Base-by-base conservation (phyloP, 805 yeast genomes). In the Barnettozyma californica region DNA sequence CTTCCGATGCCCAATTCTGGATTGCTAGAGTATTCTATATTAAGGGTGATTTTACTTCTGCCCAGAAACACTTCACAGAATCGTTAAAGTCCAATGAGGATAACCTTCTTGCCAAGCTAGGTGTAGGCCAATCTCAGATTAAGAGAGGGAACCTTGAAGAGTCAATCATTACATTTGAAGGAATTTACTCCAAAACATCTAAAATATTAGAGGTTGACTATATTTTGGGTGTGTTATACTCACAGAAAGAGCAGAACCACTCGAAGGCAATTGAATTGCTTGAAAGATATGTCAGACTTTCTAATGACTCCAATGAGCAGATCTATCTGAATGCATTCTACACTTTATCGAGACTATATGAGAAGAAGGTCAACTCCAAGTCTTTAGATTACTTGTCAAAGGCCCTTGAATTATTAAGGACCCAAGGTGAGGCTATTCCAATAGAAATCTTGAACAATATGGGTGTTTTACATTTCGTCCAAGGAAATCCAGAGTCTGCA, bases 141-240 rank as follows among this genome's bases (percentile, higher is more conserved):
- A 75, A 81, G 46, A 83, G 91, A 62, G 83, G 83, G 42, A 78
- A 85, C 37, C 62, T 78, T 10, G 90, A 87, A 58, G 97, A 91
- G 62, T 94, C 98, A 11, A 80, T 85, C 54, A 75, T 91, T 53
- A 81, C 96, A 0, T 86, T 88, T 59, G 98, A 92, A 62, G 78
- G 79, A 41, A 71, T 88, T 41, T 75, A 83, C 48, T 81, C 83
- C 56, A 69, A 76, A 16, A 76, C 82, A 58, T 83, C 87, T 20
- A 84, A 81, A 59, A 75, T 85, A 44, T 69, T 84, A 39, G 97
- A 91, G 65, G 84, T 86, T 2, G 76, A 79, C 52, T 86, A 82
- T 60, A 76, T 89, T 37, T 69, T 90, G 34, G 98, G 98, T 25
- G 65, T 84, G 57, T 67, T 90, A 36, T 84, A 87, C 59, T 77